These are phyloP conservation scores for Pleurotus tuoliensis DNA, from an alignment of 768 basidiomycete genomes.

Conservation along the genomic window DNA sequence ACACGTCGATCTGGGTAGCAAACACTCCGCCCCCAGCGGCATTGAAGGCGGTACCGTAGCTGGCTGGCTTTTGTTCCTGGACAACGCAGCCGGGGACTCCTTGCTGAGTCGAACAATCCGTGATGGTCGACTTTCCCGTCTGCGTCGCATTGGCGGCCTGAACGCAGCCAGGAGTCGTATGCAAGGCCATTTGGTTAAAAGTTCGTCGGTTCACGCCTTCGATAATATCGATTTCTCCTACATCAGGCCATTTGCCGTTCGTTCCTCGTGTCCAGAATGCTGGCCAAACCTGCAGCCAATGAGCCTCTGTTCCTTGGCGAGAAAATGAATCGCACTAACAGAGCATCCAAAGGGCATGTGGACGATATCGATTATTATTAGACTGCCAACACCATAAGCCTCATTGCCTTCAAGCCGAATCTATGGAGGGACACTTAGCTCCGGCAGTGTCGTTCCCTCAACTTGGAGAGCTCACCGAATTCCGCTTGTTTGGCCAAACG, in stretches of 20 bases:
- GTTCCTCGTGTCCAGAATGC: slow-evolving; percentile 44
- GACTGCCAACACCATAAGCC: slow-evolving; percentile 37
- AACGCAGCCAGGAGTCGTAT: slow-evolving; percentile 49
- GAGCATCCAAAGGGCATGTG: slow-evolving; percentile 53
- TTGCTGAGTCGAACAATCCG: slow-evolving; percentile 45
- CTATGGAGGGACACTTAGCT: slow-evolving; percentile 16
- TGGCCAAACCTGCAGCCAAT: slow-evolving; percentile 37
- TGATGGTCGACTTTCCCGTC: slow-evolving; percentile 47
- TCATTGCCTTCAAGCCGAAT: slow-evolving; percentile 42
- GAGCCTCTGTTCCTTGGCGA: not conserved
- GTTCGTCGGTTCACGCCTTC: slow-evolving; percentile 77
- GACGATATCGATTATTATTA: slow-evolving; percentile 41
- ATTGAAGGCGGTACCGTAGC: slow-evolving; percentile 67
- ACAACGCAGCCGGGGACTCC: slow-evolving; percentile 62
- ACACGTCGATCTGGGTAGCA: slow-evolving; percentile 64
- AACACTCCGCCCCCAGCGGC: slow-evolving; percentile 71
- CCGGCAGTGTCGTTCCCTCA: too few relatives aligned
- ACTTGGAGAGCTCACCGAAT: slow-evolving; percentile 43
- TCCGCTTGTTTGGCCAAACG: slow-evolving; percentile 44
- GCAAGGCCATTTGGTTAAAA: slow-evolving; percentile 76
- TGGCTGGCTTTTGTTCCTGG: slow-evolving; percentile 50
- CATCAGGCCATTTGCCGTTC: slow-evolving; percentile 37
- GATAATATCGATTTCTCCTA: slow-evolving; percentile 62
- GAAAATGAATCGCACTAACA: slow-evolving; percentile 24
- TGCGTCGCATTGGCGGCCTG: slow-evolving; percentile 32